Percentiles rank a stretch among this genome's conserved stretches.
phyloP scores from a whole-genome alignment of 371 early-diverging fungal genomes.

The Fennellomyces sp. region DNA sequence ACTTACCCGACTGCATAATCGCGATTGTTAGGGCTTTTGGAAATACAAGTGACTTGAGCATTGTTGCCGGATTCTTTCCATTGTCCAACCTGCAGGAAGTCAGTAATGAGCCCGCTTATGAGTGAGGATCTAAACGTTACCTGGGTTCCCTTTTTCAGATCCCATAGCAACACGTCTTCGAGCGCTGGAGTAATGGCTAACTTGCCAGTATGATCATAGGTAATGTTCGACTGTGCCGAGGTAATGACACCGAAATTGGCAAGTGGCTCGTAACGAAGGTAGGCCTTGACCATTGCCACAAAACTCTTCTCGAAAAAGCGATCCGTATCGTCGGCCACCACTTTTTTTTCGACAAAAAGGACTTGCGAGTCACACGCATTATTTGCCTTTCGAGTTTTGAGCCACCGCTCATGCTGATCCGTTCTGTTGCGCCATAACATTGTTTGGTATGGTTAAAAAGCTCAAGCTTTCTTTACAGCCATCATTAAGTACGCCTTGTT shows the following conservation, averaged over 20 bases:
- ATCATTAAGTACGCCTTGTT: no score
- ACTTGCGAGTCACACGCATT: neutral
- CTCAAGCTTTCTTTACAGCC: no score
- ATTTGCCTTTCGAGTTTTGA: neutral
- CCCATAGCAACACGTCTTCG: constrained; percentile 86
- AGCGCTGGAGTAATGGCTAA: constrained; percentile 80
- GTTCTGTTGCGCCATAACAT: no score
- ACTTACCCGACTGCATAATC: constrained; percentile 84
- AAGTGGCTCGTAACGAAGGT: constrained; percentile 83
- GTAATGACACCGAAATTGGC: constrained; percentile 86
- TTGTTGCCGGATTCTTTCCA: constrained; percentile 80
- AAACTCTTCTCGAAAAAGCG: neutral
- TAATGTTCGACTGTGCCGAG: constrained; percentile 68
- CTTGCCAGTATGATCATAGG: constrained; percentile 73
- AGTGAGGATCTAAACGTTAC: constrained; percentile 30
- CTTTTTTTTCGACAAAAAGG: neutral
- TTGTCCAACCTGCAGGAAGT: constrained; percentile 58
- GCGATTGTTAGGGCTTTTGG: constrained; percentile 63
- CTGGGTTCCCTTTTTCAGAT: constrained; percentile 82
- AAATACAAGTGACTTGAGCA: constrained; percentile 80
- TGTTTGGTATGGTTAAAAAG: no score
- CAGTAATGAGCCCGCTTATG: neutral
- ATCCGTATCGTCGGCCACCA: neutral
- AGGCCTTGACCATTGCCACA: constrained; percentile 73
- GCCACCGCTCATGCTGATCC: no score